Evolutionary conservation across 1,139 yeast genomes (phyloP), one percentile per base, ranked within the genome.

Genomic region (Magnusiomyces sp.): DNA sequence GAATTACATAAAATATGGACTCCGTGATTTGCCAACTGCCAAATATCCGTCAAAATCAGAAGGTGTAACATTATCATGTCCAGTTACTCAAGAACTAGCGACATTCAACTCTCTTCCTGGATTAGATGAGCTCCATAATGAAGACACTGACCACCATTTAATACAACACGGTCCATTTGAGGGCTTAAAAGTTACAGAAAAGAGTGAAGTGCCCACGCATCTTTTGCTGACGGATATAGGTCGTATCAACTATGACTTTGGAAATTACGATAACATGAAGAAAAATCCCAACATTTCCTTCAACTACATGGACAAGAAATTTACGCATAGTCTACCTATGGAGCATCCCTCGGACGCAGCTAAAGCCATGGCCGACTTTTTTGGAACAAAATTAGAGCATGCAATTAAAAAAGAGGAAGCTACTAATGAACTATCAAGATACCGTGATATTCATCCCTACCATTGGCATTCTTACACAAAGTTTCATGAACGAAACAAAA

Each of bases 61-160:
- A 6, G 56, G 55, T 5, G 52, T 53, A 14, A 49, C 57, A 5
- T 40, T 54, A 29, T 17, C 53, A 3, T 53, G 56, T 1, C 55
- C 54, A 3, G 40, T 47, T 17, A 34, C 48, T 1, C 49, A 51
- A 4, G 57, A 55, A 43, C 38, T 54, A 10, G 16, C 40, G 17
- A 44, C 52, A 16, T 55, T 45, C 33, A 27, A 29, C 5, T 41
- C 41, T 11, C 19, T 46, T 10, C 53, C 53, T 4, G 16, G 32
- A 3, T 16, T 40, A 6, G 41, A 36, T 20, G 48, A 47, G 10
- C n/a, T n/a, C n/a, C 20, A 16, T 13, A 17, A 38, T 38, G 9
- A 9, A n/a, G 40, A 11, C 20, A 9, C 17, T 9, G 40, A 13
- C 11, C 20, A 9, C 14, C 50, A 47, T 3, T 45, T 34, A 20